These are phyloP conservation scores for Periconia digitata DNA, from an alignment of 2,329 filamentous ascomycete genomes.

Conservation along the genomic window DNA sequence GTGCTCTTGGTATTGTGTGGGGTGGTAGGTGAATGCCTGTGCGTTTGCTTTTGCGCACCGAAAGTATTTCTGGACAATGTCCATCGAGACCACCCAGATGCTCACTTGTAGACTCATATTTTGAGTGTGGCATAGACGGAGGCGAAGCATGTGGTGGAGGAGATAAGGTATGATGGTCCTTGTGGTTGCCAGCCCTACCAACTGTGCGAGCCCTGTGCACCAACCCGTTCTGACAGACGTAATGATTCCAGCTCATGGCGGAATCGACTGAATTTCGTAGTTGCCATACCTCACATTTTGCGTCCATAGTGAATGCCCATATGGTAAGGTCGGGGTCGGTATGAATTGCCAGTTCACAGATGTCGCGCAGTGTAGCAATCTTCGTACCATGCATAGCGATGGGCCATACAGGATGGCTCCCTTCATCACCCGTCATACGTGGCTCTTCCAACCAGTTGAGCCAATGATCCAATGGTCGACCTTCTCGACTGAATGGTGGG, in stretches of 20 bases:
- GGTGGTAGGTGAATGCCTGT: too few species aligned
- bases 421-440: slow-evolving; percentile 1
- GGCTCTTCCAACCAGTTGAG: slow-evolving; percentile 32
- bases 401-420: slow-evolving; percentile 45
- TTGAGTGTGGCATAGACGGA: not conserved
- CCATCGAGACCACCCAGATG: slow-evolving; percentile 23
- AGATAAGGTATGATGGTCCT: slow-evolving; percentile 13
- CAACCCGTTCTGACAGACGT: slow-evolving; percentile 27
- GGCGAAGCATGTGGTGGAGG: not conserved
- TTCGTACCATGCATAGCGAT: slow-evolving; percentile 53
- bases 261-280: slow-evolving; percentile 36
- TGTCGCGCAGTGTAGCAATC: slow-evolving; percentile 48
- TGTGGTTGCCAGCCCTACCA: slow-evolving; percentile 15
- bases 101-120: not conserved
- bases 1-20: slow-evolving; percentile 16
- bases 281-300: slow-evolving; percentile 51
- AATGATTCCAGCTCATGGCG: slow-evolving; percentile 5
- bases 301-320: slow-evolving; percentile 55
- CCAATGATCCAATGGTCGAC: slow-evolving; percentile 28
- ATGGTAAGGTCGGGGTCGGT: slow-evolving; percentile 50
- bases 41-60: not conserved
- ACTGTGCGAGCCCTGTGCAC: slow-evolving; percentile 18
- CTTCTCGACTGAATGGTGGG: slow-evolving; percentile 11
- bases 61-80: not conserved
- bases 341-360: slow-evolving; percentile 56